Evolutionary conservation across 1,139 yeast genomes (phyloP).

Genomic region (Yamadazyma aaseri): DNA sequence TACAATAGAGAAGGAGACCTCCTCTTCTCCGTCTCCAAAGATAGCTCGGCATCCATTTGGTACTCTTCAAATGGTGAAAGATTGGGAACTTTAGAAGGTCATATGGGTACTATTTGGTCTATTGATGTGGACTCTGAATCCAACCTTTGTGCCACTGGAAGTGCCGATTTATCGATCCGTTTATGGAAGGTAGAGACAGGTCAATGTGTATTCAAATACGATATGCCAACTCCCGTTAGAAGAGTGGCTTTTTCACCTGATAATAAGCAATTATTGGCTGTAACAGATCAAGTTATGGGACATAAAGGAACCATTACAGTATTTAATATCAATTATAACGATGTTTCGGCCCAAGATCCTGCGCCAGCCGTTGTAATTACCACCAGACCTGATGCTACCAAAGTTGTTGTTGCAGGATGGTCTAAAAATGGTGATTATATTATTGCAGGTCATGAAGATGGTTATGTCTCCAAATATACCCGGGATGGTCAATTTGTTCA

Average conservation of each 20-base stretch:
- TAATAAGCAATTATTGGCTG: slow-evolving; percentile 65
- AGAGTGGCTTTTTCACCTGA: slow-evolving; percentile 85
- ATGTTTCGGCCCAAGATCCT: slow-evolving; percentile 36
- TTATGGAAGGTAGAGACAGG: slow-evolving; percentile 87
- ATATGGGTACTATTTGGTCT: slow-evolving; percentile 94
- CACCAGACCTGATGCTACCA: slow-evolving; percentile 60
- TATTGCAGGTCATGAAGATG: slow-evolving; percentile 87
- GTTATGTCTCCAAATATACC: slow-evolving; percentile 77
- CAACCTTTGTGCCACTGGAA: slow-evolving; percentile 76
- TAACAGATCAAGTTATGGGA: slow-evolving; percentile 94
- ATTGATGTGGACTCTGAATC: slow-evolving; percentile 79
- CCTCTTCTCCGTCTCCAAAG: slow-evolving; percentile 90
- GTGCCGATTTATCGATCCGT: slow-evolving; percentile 85
- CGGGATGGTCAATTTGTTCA: slow-evolving; percentile 67
- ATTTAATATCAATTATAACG: slow-evolving; percentile 53
- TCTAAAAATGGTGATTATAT: slow-evolving; percentile 71
- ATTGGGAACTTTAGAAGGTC: slow-evolving; percentile 84
- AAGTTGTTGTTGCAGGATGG: slow-evolving; percentile 89
- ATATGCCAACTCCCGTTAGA: slow-evolving; percentile 81
- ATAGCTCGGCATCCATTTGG: slow-evolving; percentile 87
- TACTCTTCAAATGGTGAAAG: slow-evolving; percentile 95
- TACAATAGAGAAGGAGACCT: slow-evolving; percentile 95
- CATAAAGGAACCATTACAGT: slow-evolving; percentile 74
- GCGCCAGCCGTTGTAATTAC: slow-evolving; percentile 64
- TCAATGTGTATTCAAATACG: slow-evolving; percentile 71